Base-by-base conservation (phyloP, 441 rosid species). In the Codiaeum variegatum region DNA sequence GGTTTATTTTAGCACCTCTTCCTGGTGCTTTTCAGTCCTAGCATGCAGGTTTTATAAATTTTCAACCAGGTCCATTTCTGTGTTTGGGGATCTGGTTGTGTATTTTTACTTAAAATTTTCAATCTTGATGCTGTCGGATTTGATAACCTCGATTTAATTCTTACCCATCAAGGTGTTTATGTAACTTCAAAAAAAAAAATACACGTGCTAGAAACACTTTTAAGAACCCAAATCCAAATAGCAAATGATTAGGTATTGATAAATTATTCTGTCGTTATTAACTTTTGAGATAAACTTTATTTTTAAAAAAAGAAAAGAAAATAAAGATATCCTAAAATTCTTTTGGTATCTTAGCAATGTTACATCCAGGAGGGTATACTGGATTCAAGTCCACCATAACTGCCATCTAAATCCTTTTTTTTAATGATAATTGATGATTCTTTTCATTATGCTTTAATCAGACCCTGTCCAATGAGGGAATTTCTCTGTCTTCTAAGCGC, bases 401-500 rank as follows among this genome's bases (percentile, higher is more conserved):
- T 54, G 26, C 49, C n/a, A 23, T 63, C 55, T 59, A 32, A 28
- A 1, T 49, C 54, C 13, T 16, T 64, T 19, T 44, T 38, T 40
- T 38, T 15, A 38, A 38, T 65, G 29, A 6, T 12, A 54, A 65
- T 28, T 58, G 76, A 46, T 58, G 61, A 60, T 73, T 66, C 47
- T 31, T 58, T 46, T 44, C 23, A 29, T n/a, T 49, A 44, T 32
- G 32, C 19, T 59, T 3, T 49, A 26, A 59, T 59, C 4, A 58
- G 62, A 19, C 26, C 62, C 29, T 67, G 31, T 74, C 61, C 16
- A 13, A 18, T 47, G 12, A 2, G 61, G 58, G 66, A 59, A 40
- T 59, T 67, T 38, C 60, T 60, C 8, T 42, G 51, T 54, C 44
- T 23, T 62, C 44, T 31, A 32, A 18, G 60, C 67, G 26, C 26